These are phyloP conservation scores for Yarrowia hollandica DNA, from an alignment of 805 yeast genomes.

Conservation along the genomic window DNA sequence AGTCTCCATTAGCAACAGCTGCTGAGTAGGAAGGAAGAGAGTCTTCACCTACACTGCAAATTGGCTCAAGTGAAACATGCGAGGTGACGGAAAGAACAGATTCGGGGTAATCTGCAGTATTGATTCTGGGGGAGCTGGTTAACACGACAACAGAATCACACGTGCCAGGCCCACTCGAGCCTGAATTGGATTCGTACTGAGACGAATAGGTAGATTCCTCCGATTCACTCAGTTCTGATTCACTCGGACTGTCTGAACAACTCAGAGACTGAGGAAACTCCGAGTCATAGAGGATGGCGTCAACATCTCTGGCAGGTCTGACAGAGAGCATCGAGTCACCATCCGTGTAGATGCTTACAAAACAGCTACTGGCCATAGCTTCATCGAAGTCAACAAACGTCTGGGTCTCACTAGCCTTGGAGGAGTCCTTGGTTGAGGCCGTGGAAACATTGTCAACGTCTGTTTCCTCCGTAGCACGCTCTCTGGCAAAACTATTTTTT, in stretches of 20 bases:
- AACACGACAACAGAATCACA: background rate
- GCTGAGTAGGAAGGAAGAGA: slow-evolving; percentile 5
- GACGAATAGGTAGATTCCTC: background rate
- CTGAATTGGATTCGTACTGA: background rate
- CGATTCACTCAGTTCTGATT: background rate
- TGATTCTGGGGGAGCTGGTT: slow-evolving; percentile 7
- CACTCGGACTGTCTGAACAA: background rate
- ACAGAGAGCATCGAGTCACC: background rate
- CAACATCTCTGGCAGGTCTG: background rate
- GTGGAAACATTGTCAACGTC: background rate
- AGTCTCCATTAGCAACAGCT: background rate
- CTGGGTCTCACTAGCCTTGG: background rate
- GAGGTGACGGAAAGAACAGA: background rate
- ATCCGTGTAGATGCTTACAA: background rate
- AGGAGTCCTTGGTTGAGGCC: background rate
- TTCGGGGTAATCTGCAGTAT: slow-evolving; percentile 6
- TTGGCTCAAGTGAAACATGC: background rate
- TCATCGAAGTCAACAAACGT: slow-evolving; percentile 3
- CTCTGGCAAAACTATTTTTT: background rate
- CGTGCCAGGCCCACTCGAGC: background rate
- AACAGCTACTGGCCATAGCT: background rate
- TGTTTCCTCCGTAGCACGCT: background rate
- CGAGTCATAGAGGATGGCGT: background rate
- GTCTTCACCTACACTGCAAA: background rate
- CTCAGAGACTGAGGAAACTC: background rate